These are phyloP conservation scores for Solanum piurae DNA, from an alignment of 257 asterid genomes.

Conservation along the genomic window DNA sequence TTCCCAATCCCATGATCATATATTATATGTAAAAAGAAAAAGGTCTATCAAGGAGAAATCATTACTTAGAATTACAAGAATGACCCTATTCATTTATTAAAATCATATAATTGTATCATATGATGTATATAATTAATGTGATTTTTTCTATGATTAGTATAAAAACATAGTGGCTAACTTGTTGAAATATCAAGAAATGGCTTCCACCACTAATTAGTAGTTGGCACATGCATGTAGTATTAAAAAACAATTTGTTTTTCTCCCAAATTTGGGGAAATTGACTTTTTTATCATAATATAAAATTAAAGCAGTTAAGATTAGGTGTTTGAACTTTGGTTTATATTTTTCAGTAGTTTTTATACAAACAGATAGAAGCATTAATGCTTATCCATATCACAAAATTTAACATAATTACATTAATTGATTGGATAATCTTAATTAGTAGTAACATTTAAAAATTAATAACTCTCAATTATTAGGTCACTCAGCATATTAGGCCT, in stretches of 20 bases:
- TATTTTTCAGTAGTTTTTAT: background rate
- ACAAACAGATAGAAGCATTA: background rate
- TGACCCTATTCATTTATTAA: background rate
- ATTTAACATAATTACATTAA: background rate
- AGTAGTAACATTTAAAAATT: too few species aligned
- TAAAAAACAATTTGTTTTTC: background rate
- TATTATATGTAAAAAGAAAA: background rate
- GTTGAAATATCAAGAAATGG: background rate
- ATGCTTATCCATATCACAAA: background rate
- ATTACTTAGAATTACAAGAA: background rate
- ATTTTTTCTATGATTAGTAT: background rate
- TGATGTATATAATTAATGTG: background rate
- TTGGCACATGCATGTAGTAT: background rate
- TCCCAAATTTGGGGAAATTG: background rate
- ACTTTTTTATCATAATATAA: background rate
- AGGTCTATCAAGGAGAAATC: background rate
- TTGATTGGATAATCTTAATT: background rate
- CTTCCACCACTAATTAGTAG: background rate
- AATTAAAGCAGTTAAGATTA: background rate
- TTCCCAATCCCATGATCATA: background rate
- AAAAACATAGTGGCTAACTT: slow-evolving; percentile 2
- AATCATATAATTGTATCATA: background rate
- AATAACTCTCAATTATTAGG: background rate
- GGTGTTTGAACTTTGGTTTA: background rate
- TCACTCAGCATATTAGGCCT: background rate